A percentile compares a stretch with the other conserved stretches of the same genome.
Evolutionary conservation across 371 early-diverging fungal genomes (phyloP).

Genomic region (Rhizopus delemar): DNA sequence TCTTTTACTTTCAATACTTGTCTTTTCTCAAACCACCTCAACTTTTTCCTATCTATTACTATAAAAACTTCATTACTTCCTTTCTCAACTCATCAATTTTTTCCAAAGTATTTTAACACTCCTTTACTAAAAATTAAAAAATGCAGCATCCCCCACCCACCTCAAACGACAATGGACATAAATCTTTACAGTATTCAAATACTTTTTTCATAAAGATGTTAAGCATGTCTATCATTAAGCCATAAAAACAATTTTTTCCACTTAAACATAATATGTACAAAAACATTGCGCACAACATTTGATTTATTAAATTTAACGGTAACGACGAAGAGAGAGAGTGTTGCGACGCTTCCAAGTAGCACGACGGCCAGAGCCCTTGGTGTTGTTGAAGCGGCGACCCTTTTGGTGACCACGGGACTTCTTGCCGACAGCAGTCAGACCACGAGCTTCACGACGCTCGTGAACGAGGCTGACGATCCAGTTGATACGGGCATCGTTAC

Average conservation of each 20-base stretch:
- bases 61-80: too few species aligned
- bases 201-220: too few species aligned
- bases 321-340: constrained; percentile 81
- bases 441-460: constrained; percentile 98
- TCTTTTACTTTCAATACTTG: too few species aligned
- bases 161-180: too few species aligned
- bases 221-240: background rate
- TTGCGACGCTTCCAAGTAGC: constrained; percentile 75
- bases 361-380: constrained; percentile 94
- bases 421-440: constrained; percentile 95
- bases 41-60: too few species aligned
- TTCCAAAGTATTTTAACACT: too few species aligned
- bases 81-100: too few species aligned
- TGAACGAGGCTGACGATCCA: constrained; percentile 98
- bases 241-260: background rate
- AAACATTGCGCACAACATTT: background rate
- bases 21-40: too few species aligned
- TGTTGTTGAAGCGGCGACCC: constrained; percentile 98
- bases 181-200: too few species aligned
- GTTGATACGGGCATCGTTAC: constrained; percentile 97
- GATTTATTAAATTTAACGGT: constrained; percentile 61
- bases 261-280: background rate
- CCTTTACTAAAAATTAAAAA: too few species aligned
- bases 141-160: too few species aligned
- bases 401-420: constrained; percentile 98